Evolutionary conservation across 2,329 filamentous ascomycete species (phyloP), one percentile per base, ranked within the genome.

Genomic region (Aspergillaceae sp.): DNA sequence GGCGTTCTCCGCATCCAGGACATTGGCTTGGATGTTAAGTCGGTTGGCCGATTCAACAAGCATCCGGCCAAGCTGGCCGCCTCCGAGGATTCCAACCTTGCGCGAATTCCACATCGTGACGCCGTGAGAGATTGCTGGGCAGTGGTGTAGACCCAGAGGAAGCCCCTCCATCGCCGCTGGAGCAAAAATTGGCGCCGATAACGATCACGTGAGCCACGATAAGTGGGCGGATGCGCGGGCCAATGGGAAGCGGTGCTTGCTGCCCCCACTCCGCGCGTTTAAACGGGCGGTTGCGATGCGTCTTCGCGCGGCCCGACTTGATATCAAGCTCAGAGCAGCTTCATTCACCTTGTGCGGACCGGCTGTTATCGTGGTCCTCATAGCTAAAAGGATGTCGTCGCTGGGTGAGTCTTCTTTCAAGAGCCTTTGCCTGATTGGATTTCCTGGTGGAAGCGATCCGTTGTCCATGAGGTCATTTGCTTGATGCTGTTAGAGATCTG

Each of bases 31-130:
- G 54, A 94, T 81, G 57, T 87, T 88, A 48, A 94, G 78, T 54
- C 78, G 72, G 61, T 83, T 82, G 32, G 90, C 89, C n/a, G 86
- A 83, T 72, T 97, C 88, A 53, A 86, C 84, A 19, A 97, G 79
- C 92, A 97, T 97, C 54, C 87, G 86, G 50, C 91, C 92, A 36
- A 98, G 78, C 71, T 90, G 86, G 58, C 86, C 86, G 43, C 76
- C 76, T 32, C 76, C 77, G 46, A 79, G 70, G 41, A 79, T 71
- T 50, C 76, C 77, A 45, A 76, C 68, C 50, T 66, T 67, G 40
- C 57, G 65, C 42, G 63, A 59, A 51, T 68, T 68, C 65, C 65
- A 68, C 63, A 66, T 66, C 19, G 48, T 63, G 46, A 48, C 27
- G 8, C n/a, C 11, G 33, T 29, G 10, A 27, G 33, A n/a, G 26